Evolutionary conservation across 805 yeast genomes (phyloP), one percentile per base, ranked within the genome.

Genomic region (Metschnikowia henanensis): DNA sequence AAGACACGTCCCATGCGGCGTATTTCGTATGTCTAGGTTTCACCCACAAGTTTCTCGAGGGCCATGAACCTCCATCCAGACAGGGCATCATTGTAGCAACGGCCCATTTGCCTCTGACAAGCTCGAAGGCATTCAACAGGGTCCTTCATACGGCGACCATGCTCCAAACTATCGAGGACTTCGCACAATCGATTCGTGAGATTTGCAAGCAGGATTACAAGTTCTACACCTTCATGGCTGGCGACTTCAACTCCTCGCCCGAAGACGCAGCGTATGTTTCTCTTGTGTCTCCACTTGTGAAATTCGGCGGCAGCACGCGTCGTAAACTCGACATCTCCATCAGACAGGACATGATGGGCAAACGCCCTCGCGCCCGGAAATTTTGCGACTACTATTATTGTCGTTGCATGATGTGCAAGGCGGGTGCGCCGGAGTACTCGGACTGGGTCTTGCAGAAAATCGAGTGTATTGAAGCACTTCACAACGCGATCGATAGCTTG

Each of bases 161-260:
- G 15, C 22, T 42, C 6, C 13, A 26, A 10, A 16, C 34, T 13
- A 12, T 23, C 2, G 26, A 18, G n/a, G 6, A 6, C 7, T 33
- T 39, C 15, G 37, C 43, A 13, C 20, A 39, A 20, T 19, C 25
- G 3, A 31, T 33, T 7, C 17, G 33, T 15, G 25, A 21, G 6
- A 13, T 18, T 3, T 9, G 33, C 6, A 10, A 20, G 19, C 22
- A 21, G 2, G 9, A 12, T 15, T 17, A 13, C 20, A 16, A 12
- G 10, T 41, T 41, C 34, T 41, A 41, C 19, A 41, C 37, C 6
- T 41, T 41, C 37, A 20, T 41, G 5, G 45, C 41, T 9, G 45
- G 45, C 7, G 45, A 41, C 23, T 36, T 41, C 23, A 41, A 41
- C 20, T 35, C 45, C 13, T 25, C 37, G 1, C 30, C 21, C 10